Evolutionary conservation across 2,329 filamentous ascomycete genomes (phyloP).

Genomic region (Sarocladium strictum): DNA sequence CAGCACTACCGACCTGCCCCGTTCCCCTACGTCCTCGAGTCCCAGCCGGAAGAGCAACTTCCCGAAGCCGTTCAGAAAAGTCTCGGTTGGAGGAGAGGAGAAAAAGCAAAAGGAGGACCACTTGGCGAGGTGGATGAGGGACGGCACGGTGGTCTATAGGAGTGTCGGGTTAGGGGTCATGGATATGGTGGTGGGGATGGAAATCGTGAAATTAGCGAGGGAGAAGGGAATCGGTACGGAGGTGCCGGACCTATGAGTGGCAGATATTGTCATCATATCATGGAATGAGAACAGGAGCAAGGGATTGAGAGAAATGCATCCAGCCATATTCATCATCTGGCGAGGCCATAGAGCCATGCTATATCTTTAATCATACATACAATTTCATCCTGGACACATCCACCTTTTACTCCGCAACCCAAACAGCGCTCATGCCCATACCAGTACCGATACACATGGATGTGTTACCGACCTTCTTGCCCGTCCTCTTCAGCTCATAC

Average conservation of each 20-base stretch:
- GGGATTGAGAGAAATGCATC: not conserved
- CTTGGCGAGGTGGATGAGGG: conserved; percentile 49
- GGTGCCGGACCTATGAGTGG: conserved; percentile 49
- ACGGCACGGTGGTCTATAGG: conserved; percentile 64
- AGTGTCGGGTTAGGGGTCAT: conserved; percentile 61
- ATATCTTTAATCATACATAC: not conserved
- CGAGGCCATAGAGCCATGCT: not conserved
- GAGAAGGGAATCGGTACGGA: conserved; percentile 48
- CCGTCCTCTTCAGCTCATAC: conserved; percentile 80
- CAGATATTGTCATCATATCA: too few species aligned
- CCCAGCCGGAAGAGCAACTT: conserved; percentile 27
- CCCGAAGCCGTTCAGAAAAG: conserved; percentile 23
- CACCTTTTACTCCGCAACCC: conserved; percentile 74
- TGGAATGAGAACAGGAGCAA: not conserved
- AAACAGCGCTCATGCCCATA: conserved; percentile 96
- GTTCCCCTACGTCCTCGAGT: conserved; percentile 18
- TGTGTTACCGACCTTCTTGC: conserved; percentile 81
- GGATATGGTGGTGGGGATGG: conserved; percentile 57
- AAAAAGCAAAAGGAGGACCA: conserved; percentile 41
- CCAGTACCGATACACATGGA: conserved; percentile 96
- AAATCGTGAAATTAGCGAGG: conserved; percentile 50
- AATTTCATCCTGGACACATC: not conserved
- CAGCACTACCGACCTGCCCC: conserved; percentile 20
- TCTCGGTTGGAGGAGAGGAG: conserved; percentile 23
- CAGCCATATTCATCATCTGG: not conserved